Evolutionary conservation across 1,284 basidiomycete genomes (phyloP).

Genomic region (Boletellus sp.): DNA sequence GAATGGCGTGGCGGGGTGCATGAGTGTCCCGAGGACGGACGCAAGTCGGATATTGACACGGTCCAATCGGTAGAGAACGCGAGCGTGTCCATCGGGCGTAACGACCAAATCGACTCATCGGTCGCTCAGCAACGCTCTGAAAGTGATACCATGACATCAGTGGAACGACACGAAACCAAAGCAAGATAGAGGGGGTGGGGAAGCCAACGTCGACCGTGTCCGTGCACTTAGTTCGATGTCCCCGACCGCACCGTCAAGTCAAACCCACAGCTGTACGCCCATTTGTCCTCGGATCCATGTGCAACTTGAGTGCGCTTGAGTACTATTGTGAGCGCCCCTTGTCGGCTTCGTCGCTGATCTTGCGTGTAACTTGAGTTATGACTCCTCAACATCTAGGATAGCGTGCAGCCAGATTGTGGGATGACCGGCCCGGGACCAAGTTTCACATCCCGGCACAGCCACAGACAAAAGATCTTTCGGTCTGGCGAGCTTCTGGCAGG

Average conservation of each 20-base stretch:
- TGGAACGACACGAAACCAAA: background rate
- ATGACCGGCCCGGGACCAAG: too few relatives aligned
- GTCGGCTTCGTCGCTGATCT: background rate
- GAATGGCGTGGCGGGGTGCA: constrained; percentile 74
- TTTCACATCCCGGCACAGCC: too few relatives aligned
- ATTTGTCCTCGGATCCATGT: constrained; percentile 49
- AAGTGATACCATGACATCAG: background rate
- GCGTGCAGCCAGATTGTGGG: too few relatives aligned
- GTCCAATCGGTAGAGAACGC: constrained; percentile 69
- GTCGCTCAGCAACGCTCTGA: constrained; percentile 67
- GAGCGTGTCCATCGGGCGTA: constrained; percentile 42
- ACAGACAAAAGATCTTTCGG: too few relatives aligned
- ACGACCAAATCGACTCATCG: constrained; percentile 59
- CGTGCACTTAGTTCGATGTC: constrained; percentile 63
- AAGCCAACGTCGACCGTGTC: constrained; percentile 47
- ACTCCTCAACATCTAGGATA: too few relatives aligned
- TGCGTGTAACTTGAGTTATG: too few relatives aligned
- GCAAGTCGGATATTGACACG: constrained; percentile 65
- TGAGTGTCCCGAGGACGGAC: constrained; percentile 58
- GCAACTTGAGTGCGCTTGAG: constrained; percentile 76
- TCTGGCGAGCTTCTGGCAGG: too few relatives aligned
- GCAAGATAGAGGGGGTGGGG: background rate
- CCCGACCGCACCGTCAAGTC: constrained; percentile 74
- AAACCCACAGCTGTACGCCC: too few relatives aligned
- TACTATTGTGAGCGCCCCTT: constrained; percentile 43